phyloP scores from a whole-genome alignment of 169 alveolate species.

The Eimeria praecox region DNA sequence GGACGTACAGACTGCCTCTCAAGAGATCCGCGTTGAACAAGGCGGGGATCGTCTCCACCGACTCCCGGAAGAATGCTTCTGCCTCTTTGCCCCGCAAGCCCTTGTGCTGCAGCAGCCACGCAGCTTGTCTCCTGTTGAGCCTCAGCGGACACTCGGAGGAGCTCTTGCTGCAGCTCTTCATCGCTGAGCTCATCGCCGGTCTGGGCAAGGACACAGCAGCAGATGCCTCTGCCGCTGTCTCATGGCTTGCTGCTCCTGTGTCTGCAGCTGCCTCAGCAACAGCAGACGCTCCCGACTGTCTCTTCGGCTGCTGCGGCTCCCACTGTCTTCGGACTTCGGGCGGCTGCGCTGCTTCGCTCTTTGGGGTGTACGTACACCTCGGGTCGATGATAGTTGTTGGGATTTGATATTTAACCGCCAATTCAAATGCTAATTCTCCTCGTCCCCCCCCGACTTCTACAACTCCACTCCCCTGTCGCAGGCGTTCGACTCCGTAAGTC shows the following conservation, averaged over 20 bases:
- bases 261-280: not conserved
- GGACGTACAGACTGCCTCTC: not conserved
- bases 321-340: not conserved
- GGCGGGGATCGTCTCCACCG: constrained; percentile 56
- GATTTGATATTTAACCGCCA: constrained; percentile 11
- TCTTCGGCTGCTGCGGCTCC: not conserved
- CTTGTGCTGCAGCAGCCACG: constrained; percentile 52
- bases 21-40: not conserved
- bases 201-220: not conserved
- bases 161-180: constrained; percentile 47
- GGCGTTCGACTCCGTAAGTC: constrained; percentile 50
- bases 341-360: constrained; percentile 16
- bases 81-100: constrained; percentile 27
- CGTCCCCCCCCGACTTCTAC: constrained; percentile 61
- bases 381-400: constrained; percentile 67
- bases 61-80: not conserved
- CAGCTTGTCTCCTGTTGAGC: constrained; percentile 25
- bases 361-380: constrained; percentile 57
- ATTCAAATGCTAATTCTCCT: constrained; percentile 60
- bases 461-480: constrained; percentile 45
- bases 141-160: constrained; percentile 34
- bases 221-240: not conserved
- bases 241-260: not conserved
- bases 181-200: constrained; percentile 13
- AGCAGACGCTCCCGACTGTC: not conserved